Evolutionary conservation across 139 green algal genomes (phyloP).

Genomic region (Cymbomonas tetramitiformis): DNA sequence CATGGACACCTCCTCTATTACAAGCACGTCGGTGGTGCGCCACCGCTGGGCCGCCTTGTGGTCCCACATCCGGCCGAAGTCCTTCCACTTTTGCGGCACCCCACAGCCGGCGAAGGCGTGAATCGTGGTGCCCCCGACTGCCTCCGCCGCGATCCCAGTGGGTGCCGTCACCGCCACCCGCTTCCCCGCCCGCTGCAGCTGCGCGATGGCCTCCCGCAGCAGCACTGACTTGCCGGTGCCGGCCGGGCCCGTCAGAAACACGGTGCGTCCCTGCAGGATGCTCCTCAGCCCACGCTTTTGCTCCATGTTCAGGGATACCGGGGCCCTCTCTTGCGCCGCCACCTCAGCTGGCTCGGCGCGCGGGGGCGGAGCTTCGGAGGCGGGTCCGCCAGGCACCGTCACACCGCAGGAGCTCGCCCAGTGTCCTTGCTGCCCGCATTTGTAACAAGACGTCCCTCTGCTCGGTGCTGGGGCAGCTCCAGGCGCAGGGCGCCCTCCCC

Average conservation of each 20-base stretch:
- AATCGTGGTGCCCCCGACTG: slow-evolving; percentile 16
- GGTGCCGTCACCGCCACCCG: slow-evolving; percentile 19
- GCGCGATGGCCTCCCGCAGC: slow-evolving; percentile 32
- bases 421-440: no score
- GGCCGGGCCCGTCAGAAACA: slow-evolving; percentile 35
- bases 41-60: slow-evolving; percentile 5
- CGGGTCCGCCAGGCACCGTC: no score
- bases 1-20: slow-evolving; percentile 31
- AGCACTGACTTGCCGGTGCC: slow-evolving; percentile 53
- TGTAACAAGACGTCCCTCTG: no score
- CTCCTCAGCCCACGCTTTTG: no score
- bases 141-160: slow-evolving; percentile 28
- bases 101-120: slow-evolving; percentile 42
- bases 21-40: slow-evolving; percentile 2
- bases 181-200: background rate
- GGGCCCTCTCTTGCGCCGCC: no score
- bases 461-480: no score
- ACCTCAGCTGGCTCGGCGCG: no score
- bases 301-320: no score
- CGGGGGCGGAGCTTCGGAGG: no score
- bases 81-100: slow-evolving; percentile 11
- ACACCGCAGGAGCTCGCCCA: no score
- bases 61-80: background rate
- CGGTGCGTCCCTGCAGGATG: no score
- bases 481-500: no score